phyloP scores from a whole-genome alignment of 371 early-diverging fungal species.

The Funneliformis caledonium region DNA sequence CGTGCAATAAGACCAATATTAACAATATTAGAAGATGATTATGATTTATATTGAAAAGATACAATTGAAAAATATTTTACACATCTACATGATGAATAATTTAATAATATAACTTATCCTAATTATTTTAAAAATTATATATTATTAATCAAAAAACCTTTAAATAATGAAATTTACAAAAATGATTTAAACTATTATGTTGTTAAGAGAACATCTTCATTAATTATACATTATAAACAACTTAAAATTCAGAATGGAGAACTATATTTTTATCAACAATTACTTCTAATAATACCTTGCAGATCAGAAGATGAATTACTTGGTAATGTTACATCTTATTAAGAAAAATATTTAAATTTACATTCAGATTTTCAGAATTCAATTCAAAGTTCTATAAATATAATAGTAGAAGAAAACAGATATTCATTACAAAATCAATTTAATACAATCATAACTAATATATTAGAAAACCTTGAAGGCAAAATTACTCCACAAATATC shows the following conservation, averaged over 20 bases:
- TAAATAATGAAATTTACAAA: too few species aligned
- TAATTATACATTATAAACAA: background rate
- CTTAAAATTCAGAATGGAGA: background rate
- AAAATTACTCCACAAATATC: too few species aligned
- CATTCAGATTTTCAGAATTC: background rate
- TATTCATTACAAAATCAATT: too few species aligned
- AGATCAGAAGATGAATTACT: constrained; percentile 9
- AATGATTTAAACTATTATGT: too few species aligned
- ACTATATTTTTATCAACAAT: background rate
- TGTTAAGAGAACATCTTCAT: background rate
- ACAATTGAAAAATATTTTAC: constrained; percentile 15
- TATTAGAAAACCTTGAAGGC: background rate
- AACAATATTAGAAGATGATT: background rate
- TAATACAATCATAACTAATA: too few species aligned
- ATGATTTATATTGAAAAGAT: constrained; percentile 4
- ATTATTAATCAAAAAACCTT: background rate
- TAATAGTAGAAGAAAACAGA: too few species aligned
- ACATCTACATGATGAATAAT: background rate
- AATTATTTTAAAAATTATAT: background rate
- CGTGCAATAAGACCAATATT: too few species aligned
- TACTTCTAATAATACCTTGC: background rate
- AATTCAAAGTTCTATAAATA: background rate
- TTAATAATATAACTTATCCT: background rate
- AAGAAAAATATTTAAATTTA: background rate
- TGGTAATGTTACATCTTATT: background rate